Evolutionary conservation across 2,329 filamentous ascomycete species (phyloP), one percentile per base, ranked within the genome.

Genomic region (Fusarium pilosicola): DNA sequence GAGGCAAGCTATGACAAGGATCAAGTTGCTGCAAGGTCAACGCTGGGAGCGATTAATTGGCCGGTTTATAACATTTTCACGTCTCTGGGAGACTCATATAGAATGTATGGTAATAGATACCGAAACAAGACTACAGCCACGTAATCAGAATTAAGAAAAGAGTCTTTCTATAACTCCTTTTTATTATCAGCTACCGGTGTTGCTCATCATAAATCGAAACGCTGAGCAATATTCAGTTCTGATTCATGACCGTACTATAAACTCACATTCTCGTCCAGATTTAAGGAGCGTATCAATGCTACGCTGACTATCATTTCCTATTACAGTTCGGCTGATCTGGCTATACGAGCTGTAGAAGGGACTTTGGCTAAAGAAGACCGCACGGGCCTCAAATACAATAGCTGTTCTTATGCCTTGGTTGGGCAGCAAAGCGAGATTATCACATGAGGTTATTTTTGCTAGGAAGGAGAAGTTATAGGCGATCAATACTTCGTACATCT

Each of bases 151-250:
- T 6, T 22, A 15, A 22, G 26, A 5, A 2, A 14, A 5, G 2
- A 11, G 20, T 22, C 13, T 17, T 7, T 15, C 3, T 20, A 15
- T 46, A 0, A 3, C 20, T 12, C 3, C 3, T 22, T 11, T 26
- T 20, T 0, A 5, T 14, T 49, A 0, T 18, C 46, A 30, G 20
- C 28, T 18, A 17, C 3, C 1, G 6, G 5, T 7, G 7, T 18
- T 51, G 4, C 13, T 30, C 6, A 15, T 17, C 4, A 8, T 8
- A 17, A 7, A 13, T 32, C 6, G 8, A 13, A 6, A 15, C 8
- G 5, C n/a, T 24, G 0, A 13, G 28, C 4, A 18, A 32, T 32
- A 10, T 13, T n/a, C 14, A 32, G 22, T 32, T 51, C 7, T 20
- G 32, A 3, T 22, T 13, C 6, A 18, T 5, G 15, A 5, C 17